Evolutionary conservation across 1,139 yeast species (phyloP).

Genomic region (Candida freyschussii): DNA sequence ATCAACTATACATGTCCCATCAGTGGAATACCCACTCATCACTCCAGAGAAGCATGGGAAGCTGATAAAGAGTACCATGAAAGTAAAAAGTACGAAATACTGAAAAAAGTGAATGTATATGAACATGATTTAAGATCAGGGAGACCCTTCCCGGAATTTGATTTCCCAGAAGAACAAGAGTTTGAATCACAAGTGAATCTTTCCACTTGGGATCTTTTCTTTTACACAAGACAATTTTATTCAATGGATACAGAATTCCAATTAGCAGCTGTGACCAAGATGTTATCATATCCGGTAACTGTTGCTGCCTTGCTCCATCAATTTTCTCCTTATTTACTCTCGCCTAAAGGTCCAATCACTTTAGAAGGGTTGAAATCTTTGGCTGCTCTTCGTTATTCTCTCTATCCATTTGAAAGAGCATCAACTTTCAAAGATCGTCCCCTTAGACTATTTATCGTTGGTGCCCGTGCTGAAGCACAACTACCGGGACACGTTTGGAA

Average conservation of each 20-base stretch:
- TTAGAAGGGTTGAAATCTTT: slow-evolving; percentile 89
- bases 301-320: slow-evolving; percentile 80
- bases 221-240: slow-evolving; percentile 87
- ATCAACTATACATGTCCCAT: slow-evolving; percentile 86
- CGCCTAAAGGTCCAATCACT: slow-evolving; percentile 84
- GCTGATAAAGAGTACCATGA: slow-evolving; percentile 69
- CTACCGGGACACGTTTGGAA: slow-evolving; percentile 96
- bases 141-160: slow-evolving; percentile 90
- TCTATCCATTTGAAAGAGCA: slow-evolving; percentile 67
- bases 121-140: slow-evolving; percentile 96
- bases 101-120: slow-evolving; percentile 83
- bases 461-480: slow-evolving; percentile 91
- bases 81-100: slow-evolving; percentile 59
- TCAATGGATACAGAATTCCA: slow-evolving; percentile 98
- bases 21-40: slow-evolving; percentile 96
- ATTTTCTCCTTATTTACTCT: slow-evolving; percentile 74
- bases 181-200: slow-evolving; percentile 75
- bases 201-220: slow-evolving; percentile 85
- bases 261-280: slow-evolving; percentile 90
- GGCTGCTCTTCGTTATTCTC: slow-evolving; percentile 84
- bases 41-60: slow-evolving; percentile 85
- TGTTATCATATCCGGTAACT: slow-evolving; percentile 88
- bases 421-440: slow-evolving; percentile 77
- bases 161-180: slow-evolving; percentile 80
- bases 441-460: slow-evolving; percentile 80